Conservation (phyloP, 371 early-diverging fungal genomes). For the Batrachochytrium dendrobatidis region DNA sequence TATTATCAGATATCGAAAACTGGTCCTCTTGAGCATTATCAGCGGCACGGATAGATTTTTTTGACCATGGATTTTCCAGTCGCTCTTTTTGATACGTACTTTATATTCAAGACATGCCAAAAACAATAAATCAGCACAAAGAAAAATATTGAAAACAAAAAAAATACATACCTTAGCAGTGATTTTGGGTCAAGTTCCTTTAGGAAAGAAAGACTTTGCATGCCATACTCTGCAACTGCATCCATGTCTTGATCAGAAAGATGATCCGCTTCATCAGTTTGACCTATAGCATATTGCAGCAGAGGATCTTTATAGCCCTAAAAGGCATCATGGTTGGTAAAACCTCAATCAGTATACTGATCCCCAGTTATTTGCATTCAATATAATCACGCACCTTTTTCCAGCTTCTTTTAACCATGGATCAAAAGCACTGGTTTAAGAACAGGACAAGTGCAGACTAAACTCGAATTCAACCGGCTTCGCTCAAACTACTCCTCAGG, state of each 20-base stretch:
- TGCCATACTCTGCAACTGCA: slow-evolving; percentile 30
- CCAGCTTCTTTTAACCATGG: too few species aligned
- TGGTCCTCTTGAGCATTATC: slow-evolving; percentile 12
- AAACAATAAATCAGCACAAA: not conserved
- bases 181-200: not conserved
- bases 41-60: slow-evolving; percentile 3
- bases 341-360: too few species aligned
- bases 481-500: too few species aligned
- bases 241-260: slow-evolving; percentile 36
- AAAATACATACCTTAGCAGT: not conserved
- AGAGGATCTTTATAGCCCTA: too few species aligned
- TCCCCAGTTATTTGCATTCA: too few species aligned
- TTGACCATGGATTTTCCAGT: slow-evolving; percentile 5
- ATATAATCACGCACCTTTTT: too few species aligned
- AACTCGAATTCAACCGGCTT: too few species aligned
- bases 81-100: not conserved
- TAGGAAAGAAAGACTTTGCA: not conserved
- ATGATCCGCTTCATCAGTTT: slow-evolving; percentile 23
- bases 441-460: too few species aligned
- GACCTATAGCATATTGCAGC: too few species aligned
- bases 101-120: slow-evolving; percentile 4
- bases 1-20: not conserved
- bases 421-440: too few species aligned
- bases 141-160: slow-evolving; percentile 4
- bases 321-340: too few species aligned